Evolutionary conservation across 257 asterid species (phyloP).

Genomic region (Fraxinus cuspidata): DNA sequence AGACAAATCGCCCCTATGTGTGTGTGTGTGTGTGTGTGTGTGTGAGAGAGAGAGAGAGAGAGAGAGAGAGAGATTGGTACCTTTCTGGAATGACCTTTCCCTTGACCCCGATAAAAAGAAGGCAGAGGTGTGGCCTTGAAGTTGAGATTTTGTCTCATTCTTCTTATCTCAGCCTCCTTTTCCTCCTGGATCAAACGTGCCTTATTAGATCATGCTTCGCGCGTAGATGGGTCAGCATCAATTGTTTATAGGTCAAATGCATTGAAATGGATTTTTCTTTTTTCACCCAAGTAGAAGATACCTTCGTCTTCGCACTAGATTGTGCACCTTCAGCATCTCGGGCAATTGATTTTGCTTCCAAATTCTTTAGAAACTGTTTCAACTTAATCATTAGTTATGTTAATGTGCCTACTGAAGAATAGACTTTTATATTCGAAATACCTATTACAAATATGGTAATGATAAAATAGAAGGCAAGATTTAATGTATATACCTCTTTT

Average conservation of each 20-base stretch:
- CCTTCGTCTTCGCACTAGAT: constrained; percentile 53
- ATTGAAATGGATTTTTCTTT: constrained; percentile 4
- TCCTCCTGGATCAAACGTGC: constrained; percentile 27
- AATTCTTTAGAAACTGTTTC: constrained; percentile 44
- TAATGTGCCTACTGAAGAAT: background rate
- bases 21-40: background rate
- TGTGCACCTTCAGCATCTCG: constrained; percentile 55
- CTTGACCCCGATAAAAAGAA: constrained; percentile 36
- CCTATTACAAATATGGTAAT: background rate
- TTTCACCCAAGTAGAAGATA: constrained; percentile 26
- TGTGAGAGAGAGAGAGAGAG: background rate
- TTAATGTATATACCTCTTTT: constrained; percentile 55
- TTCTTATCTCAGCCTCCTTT: constrained; percentile 31
- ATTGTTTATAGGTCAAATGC: background rate
- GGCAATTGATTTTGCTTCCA: constrained; percentile 61
- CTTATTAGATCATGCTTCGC: constrained; percentile 13
- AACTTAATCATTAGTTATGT: constrained; percentile 12
- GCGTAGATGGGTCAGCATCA: background rate
- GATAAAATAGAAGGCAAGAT: constrained; percentile 15
- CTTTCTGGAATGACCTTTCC: constrained; percentile 26
- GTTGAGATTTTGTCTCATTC: constrained; percentile 31
- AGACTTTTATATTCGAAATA: constrained; percentile 8
- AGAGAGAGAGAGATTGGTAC: constrained; percentile 13
- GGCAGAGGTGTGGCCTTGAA: constrained; percentile 31
- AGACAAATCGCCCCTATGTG: background rate